Conservation (phyloP, 371 early-diverging fungal species). For the Mucor plumbeus region DNA sequence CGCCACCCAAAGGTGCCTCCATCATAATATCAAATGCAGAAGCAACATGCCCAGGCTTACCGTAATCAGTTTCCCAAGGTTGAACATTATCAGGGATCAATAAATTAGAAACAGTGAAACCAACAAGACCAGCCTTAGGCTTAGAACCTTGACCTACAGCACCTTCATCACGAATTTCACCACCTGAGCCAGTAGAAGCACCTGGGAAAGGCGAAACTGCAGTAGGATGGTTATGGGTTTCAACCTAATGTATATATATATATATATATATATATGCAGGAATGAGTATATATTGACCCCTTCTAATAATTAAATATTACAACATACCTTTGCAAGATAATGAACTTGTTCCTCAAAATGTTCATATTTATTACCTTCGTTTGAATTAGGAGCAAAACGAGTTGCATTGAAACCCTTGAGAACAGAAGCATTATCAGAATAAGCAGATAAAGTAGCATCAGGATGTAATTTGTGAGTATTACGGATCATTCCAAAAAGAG, state of each 20-base stretch:
- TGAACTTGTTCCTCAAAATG: conserved; percentile 75
- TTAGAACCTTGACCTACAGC: conserved; percentile 95
- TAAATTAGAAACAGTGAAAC: conserved; percentile 92
- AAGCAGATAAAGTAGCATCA: conserved; percentile 87
- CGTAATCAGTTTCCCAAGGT: conserved; percentile 92
- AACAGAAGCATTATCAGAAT: conserved; percentile 97
- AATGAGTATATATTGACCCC: too few relatives aligned
- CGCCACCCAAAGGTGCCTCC: conserved; percentile 95
- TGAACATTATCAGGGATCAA: conserved; percentile 87
- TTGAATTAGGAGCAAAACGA: conserved; percentile 69
- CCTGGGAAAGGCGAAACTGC: conserved; percentile 98
- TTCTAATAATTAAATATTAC: too few relatives aligned
- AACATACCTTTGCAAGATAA: conserved; percentile 79
- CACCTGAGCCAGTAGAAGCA: conserved; percentile 94
- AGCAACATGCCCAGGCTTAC: conserved; percentile 89
- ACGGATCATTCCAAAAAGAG: conserved; percentile 93
- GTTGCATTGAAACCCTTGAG: conserved; percentile 79
- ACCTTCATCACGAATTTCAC: conserved; percentile 98
- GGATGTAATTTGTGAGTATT: conserved; percentile 89
- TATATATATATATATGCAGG: too few relatives aligned
- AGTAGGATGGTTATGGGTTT: conserved; percentile 99
- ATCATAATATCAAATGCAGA: conserved; percentile 95
- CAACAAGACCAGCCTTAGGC: conserved; percentile 93
- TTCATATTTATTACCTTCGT: conserved; percentile 50
- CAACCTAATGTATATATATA: conserved; percentile 63